phyloP scores from a whole-genome alignment of 805 yeast genomes.

The Ogataea kodamae region DNA sequence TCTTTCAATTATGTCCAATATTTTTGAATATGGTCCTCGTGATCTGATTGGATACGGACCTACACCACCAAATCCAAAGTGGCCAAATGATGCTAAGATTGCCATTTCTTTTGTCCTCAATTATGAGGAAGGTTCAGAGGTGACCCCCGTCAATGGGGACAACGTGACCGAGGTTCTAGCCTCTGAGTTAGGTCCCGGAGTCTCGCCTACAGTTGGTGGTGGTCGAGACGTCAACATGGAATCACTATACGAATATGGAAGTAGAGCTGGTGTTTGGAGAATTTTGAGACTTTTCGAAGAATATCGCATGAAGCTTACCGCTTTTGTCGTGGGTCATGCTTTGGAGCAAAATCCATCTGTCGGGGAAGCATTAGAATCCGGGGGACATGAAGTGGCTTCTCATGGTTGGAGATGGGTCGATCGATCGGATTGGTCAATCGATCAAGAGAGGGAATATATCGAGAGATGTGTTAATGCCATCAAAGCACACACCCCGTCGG shows the following conservation, averaged over 20 bases:
- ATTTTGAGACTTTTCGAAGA: constrained; percentile 32
- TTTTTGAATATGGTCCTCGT: constrained; percentile 17
- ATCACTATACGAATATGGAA: constrained; percentile 20
- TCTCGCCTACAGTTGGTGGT: constrained; percentile 10
- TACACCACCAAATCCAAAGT: constrained; percentile 21
- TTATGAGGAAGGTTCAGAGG: constrained; percentile 31
- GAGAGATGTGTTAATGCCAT: constrained; percentile 29
- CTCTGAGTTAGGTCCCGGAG: constrained; percentile 20
- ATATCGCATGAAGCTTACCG: constrained; percentile 31
- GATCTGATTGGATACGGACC: constrained; percentile 25
- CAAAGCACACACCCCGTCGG: constrained; percentile 27
- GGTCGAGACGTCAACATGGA: constrained; percentile 18
- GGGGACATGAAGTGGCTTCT: constrained; percentile 38
- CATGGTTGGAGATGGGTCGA: constrained; percentile 39
- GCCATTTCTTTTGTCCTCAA: constrained; percentile 27
- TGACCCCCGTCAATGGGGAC: constrained; percentile 17
- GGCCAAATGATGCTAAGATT: constrained; percentile 25
- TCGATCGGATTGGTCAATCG: constrained; percentile 29
- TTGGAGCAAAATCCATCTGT: constrained; percentile 33
- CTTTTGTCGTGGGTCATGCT: constrained; percentile 39
- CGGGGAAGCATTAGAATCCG: constrained; percentile 33
- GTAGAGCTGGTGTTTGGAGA: constrained; percentile 22
- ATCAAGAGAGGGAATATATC: constrained; percentile 33
- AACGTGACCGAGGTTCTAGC: constrained; percentile 15
- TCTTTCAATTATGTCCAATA: constrained; percentile 6